Evolutionary conservation across 2,329 filamentous ascomycete genomes (phyloP), one percentile per base, ranked within the genome.

Genomic region (Blastomyces percursus): DNA sequence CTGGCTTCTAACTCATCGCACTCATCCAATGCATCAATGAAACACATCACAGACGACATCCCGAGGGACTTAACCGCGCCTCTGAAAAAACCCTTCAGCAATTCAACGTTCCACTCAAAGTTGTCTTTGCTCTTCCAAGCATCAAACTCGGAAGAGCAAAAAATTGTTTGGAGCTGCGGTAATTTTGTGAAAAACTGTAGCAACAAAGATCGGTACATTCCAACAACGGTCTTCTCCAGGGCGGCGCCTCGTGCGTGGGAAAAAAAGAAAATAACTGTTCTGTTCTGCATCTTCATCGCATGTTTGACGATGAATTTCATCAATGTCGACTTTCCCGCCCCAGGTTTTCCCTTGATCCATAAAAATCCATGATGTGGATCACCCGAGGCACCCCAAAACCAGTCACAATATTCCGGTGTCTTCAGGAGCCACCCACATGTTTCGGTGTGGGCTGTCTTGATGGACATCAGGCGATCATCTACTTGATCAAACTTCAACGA

Each of bases 11-110:
- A 62, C 62, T 77, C 74, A 4, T 75, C 66, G 65, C 77, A 79
- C 66, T 80, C 78, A 63, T 80, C 77, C 6, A 81, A 72, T 4
- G 79, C 78, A 67, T 80, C 79, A 48, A 80, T 70, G 59, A 79
- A 75, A 56, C 72, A 76, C 0, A 65, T 70, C 52, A 73, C 65
- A 3, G 46, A 44, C 1, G 62, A 62, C 21, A 63, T 12, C 7
- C 63, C 64, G 1, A 71, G 65, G n/a, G 30, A 9, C 1, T 3
- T 14, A 16, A 70, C 30, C 1, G 66, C 64, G 0, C 65, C 56
- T 2, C 0, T 12, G 61, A 71, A 65, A 0, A 70, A 67, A 2
- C 66, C 59, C 50, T 69, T 68, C 1, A 71, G 62, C 44, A 48
- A 21, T 48, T 48, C 44, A 24, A 54, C 21, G 58, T 67, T 63